Percentiles rank a stretch among this genome's conserved stretches.
phyloP scores from a whole-genome alignment of 129 eudicot species.

The Mikania micrantha region DNA sequence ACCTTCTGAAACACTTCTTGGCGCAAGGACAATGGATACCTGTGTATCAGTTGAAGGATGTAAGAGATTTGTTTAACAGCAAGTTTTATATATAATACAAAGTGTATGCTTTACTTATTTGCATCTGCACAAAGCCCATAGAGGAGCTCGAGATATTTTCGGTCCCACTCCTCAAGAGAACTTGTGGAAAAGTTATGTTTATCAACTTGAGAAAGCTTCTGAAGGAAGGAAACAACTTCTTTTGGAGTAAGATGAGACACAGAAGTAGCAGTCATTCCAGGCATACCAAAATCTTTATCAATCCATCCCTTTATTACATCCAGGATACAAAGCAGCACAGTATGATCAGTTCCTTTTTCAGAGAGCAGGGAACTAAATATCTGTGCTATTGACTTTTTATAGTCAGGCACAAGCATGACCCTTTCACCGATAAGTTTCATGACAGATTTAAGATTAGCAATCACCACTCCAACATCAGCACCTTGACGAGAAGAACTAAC shows the following conservation, averaged over 20 bases:
- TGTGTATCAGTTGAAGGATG: conserved; percentile 25
- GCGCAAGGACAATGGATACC: conserved; percentile 64
- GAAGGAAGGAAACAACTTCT: conserved; percentile 89
- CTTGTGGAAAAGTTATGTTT: conserved; percentile 61
- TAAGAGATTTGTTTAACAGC: no score
- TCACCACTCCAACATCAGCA: conserved; percentile 87
- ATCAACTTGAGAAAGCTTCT: conserved; percentile 95
- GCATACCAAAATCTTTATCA: conserved; percentile 64
- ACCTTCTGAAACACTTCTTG: conserved; percentile 94
- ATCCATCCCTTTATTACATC: conserved; percentile 94
- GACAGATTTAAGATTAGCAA: conserved; percentile 69
- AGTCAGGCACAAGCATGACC: conserved; percentile 80
- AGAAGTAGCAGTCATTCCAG: conserved; percentile 48
- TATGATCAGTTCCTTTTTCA: conserved; percentile 89
- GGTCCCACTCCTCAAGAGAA: conserved; percentile 83
- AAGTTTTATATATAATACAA: background rate
- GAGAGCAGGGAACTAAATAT: conserved; percentile 70
- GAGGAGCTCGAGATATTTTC: conserved; percentile 82
- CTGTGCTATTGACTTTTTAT: conserved; percentile 67
- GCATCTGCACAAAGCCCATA: conserved; percentile 98
- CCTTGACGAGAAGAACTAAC: conserved; percentile 96
- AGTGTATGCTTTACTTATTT: conserved; percentile 43
- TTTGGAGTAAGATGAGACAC: conserved; percentile 64
- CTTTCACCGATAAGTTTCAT: conserved; percentile 78
- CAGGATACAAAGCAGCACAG: conserved; percentile 79